Evolutionary conservation across 169 alveolate species (phyloP).

Genomic region (Perkinsus marinus): DNA sequence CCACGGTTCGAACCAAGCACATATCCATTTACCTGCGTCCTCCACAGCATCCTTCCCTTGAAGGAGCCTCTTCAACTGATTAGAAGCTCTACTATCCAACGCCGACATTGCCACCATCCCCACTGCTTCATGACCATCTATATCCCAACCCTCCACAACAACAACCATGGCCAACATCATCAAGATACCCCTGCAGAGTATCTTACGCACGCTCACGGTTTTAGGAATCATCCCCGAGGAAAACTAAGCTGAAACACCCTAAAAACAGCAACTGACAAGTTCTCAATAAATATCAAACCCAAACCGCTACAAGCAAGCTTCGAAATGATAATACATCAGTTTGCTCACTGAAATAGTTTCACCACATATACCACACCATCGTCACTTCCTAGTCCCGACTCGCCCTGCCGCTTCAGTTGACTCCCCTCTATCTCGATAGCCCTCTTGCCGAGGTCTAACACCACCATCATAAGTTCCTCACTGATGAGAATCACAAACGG

Average conservation of each 20-base stretch:
- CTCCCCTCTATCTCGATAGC: background rate
- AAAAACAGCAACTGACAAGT: too few relatives aligned
- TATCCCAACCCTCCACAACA: background rate
- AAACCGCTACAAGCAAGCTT: too few relatives aligned
- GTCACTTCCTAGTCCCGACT: background rate
- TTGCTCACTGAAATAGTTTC: too few relatives aligned
- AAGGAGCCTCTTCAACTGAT: constrained; percentile 16
- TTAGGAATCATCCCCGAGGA: background rate
- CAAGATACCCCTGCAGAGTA: background rate
- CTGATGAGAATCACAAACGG: background rate
- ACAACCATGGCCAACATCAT: background rate
- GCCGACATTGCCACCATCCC: constrained; percentile 29
- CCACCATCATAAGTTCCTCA: background rate
- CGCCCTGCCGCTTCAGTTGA: background rate
- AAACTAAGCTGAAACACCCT: too few relatives aligned
- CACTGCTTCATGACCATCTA: constrained; percentile 30
- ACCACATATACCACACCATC: background rate
- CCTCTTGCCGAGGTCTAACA: background rate
- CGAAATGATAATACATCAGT: too few relatives aligned
- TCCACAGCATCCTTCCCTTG: constrained; percentile 28
- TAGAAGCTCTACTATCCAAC: constrained; percentile 11
- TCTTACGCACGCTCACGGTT: background rate
- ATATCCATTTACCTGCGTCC: constrained; percentile 10
- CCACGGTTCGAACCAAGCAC: too few relatives aligned
- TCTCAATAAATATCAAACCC: too few relatives aligned